phyloP scores from a whole-genome alignment of 2,329 filamentous ascomycete species.

The Truncatella angustata region DNA sequence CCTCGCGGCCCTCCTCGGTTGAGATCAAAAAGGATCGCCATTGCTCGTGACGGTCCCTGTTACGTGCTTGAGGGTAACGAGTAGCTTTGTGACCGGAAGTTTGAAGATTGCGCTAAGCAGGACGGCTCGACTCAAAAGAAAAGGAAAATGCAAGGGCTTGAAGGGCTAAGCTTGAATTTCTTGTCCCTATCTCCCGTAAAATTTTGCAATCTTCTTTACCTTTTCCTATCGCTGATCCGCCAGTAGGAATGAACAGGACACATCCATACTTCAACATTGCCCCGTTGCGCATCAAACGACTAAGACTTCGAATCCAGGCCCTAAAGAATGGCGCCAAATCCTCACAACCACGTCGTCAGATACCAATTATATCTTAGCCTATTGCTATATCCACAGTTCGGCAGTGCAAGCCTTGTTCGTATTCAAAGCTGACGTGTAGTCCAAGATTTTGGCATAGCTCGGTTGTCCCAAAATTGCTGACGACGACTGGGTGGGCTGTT shows the following conservation, averaged over 20 bases:
- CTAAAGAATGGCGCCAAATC: not conserved
- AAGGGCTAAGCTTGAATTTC: no score
- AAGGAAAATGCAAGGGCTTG: not conserved
- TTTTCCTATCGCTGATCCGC: no score
- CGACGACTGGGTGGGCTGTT: constrained; percentile 8
- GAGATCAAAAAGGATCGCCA: not conserved
- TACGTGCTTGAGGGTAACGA: constrained; percentile 1
- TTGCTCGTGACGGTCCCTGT: constrained; percentile 1
- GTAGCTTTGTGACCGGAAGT: not conserved
- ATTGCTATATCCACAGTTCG: not conserved
- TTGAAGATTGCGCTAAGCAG: not conserved
- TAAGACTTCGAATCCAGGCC: not conserved
- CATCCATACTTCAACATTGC: no score
- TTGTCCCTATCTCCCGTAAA: no score
- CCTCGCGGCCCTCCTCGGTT: constrained; percentile 3
- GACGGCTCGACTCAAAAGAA: not conserved
- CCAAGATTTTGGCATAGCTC: constrained; percentile 7
- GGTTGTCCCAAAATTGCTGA: constrained; percentile 5
- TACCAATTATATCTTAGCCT: not conserved
- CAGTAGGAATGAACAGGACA: no score
- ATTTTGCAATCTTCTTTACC: no score
- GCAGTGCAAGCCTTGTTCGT: constrained; percentile 1
- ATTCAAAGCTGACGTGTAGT: constrained; percentile 7
- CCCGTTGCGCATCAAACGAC: no score
- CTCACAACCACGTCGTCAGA: not conserved